Percentiles rank a stretch among this genome's conserved stretches.
Conservation (phyloP, 2,329 filamentous ascomycete species). For the Trichoderma brevicompactum region DNA sequence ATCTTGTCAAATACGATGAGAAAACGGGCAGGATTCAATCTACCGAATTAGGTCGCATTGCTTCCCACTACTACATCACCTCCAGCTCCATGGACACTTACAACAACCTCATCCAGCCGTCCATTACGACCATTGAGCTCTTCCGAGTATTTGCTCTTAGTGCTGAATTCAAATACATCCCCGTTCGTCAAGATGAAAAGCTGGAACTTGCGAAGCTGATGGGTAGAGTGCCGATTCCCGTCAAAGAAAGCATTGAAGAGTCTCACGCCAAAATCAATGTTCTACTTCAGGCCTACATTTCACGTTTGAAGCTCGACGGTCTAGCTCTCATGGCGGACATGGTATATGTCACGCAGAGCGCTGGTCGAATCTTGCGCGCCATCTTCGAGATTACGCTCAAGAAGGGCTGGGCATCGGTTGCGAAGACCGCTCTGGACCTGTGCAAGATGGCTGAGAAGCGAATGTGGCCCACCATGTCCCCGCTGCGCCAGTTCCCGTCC, state of each 20-base stretch:
- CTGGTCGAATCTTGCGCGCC: constrained; percentile 90
- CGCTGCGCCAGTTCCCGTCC: constrained; percentile 83
- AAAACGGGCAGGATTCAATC: constrained; percentile 85
- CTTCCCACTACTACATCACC: constrained; percentile 98
- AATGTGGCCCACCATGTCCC: constrained; percentile 99
- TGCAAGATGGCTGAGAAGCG: constrained; percentile 99
- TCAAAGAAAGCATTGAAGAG: constrained; percentile 97
- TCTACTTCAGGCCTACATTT: constrained; percentile 94
- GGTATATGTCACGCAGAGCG: constrained; percentile 98
- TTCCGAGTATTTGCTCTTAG: constrained; percentile 96
- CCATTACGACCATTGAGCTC: constrained; percentile 89
- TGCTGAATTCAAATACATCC: constrained; percentile 98
- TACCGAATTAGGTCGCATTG: constrained; percentile 92
- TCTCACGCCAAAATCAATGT: constrained; percentile 98
- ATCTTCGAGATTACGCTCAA: constrained; percentile 97
- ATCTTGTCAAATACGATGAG: constrained; percentile 92
- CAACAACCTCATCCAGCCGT: constrained; percentile 91
- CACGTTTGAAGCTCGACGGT: constrained; percentile 88
- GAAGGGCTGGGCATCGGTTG: constrained; percentile 93
- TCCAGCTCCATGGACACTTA: constrained; percentile 97
- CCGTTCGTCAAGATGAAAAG: constrained; percentile 96
- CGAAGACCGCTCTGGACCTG: constrained; percentile 87
- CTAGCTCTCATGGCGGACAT: constrained; percentile 97
- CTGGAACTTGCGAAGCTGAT: constrained; percentile 91
- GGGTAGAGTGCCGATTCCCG: constrained; percentile 87